Conservation (phyloP, 208 protist genomes). For the Giardia duodenalis region DNA sequence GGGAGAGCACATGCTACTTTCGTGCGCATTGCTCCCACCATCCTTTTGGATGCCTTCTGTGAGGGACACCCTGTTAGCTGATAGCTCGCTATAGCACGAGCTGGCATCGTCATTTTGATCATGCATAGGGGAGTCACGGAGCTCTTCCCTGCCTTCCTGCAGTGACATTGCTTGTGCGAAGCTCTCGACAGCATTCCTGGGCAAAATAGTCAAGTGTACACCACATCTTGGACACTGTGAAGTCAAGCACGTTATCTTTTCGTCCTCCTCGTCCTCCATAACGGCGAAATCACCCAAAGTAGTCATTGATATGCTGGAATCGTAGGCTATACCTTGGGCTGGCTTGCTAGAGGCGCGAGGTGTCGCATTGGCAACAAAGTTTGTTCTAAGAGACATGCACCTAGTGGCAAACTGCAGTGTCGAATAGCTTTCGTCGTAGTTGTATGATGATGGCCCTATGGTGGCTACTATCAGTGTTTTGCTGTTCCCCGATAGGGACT, state of each 20-base stretch:
- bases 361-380: not conserved
- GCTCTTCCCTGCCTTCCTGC: not conserved
- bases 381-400: conserved; percentile 14
- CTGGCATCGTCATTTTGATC: no score
- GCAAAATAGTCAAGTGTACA: not conserved
- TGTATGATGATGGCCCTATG: conserved; percentile 30
- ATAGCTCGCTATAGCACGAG: no score
- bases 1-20: not conserved
- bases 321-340: not conserved
- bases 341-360: not conserved
- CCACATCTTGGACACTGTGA: conserved; percentile 5
- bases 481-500: conserved; percentile 50
- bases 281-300: not conserved
- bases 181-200: not conserved
- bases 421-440: conserved; percentile 39
- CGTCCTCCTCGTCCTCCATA: not conserved
- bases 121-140: not conserved
- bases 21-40: not conserved
- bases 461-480: conserved; percentile 49
- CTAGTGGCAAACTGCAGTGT: conserved; percentile 39
- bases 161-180: not conserved
- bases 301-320: not conserved
- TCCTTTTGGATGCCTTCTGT: not conserved
- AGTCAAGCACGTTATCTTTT: not conserved
- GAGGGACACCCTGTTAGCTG: not conserved